phyloP scores from a whole-genome alignment of 768 basidiomycete species.

The Sarcodon sp. region DNA sequence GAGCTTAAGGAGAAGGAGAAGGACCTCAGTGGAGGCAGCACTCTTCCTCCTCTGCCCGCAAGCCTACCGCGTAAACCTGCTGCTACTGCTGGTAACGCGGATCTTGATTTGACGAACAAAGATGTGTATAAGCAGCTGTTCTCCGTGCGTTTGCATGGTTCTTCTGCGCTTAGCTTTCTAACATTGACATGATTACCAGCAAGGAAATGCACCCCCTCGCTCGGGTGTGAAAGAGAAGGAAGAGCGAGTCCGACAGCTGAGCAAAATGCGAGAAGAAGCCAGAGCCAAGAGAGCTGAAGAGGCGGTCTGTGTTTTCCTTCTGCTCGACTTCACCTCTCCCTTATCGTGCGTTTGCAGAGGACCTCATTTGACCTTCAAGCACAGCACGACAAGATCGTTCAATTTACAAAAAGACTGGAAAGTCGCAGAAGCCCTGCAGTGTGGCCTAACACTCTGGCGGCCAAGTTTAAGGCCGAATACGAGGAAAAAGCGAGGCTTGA shows the following conservation, averaged over 20 bases:
- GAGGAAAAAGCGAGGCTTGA: constrained; percentile 5
- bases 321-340: constrained; percentile 8
- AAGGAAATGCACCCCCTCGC: constrained; percentile 11
- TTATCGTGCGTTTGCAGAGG: constrained; percentile 7
- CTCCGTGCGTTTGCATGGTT: constrained; percentile 7
- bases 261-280: constrained; percentile 60
- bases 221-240: constrained; percentile 37
- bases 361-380: constrained; percentile 14
- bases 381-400: constrained; percentile 26
- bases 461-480: constrained; percentile 11
- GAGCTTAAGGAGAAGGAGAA: constrained; percentile 9
- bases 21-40: neutral
- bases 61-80: constrained; percentile 24
- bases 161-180: neutral
- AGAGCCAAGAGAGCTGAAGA: constrained; percentile 41
- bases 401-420: constrained; percentile 46
- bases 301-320: constrained; percentile 25
- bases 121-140: constrained; percentile 56
- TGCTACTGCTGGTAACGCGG: constrained; percentile 31
- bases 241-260: constrained; percentile 53
- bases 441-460: constrained; percentile 27
- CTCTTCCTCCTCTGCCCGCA: constrained; percentile 10
- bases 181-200: constrained; percentile 4
- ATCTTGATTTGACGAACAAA: constrained; percentile 51
- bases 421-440: constrained; percentile 37